A percentile compares a stretch with the other conserved stretches of the same genome.
Conservation (phyloP, 306 rosid species). For the Elaeagnus macrophylla region DNA sequence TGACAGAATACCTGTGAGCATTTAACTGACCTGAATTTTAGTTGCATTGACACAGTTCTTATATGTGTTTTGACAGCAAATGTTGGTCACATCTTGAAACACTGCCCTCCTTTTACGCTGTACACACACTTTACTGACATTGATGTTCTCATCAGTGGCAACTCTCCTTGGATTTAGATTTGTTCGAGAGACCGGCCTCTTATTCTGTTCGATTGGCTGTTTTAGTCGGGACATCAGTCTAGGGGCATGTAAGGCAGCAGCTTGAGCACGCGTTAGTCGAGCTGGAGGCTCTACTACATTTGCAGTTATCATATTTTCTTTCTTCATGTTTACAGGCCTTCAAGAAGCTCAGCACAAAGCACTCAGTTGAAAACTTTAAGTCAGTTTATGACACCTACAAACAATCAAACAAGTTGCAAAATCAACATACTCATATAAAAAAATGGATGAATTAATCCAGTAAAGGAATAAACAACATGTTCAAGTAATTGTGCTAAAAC, state of each 20-base stretch:
- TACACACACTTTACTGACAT: constrained; percentile 25
- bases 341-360: no score
- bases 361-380: no score
- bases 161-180: constrained; percentile 37
- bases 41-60: constrained; percentile 37
- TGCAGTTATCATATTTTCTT: constrained; percentile 29
- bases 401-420: constrained; percentile 6
- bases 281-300: constrained; percentile 37
- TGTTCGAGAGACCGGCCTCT: constrained; percentile 29
- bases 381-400: constrained; percentile 25
- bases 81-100: constrained; percentile 64
- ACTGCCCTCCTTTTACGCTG: constrained; percentile 54
- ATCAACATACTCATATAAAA: neutral
- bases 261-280: constrained; percentile 67
- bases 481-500: no score
- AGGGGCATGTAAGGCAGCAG: constrained; percentile 46
- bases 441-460: neutral
- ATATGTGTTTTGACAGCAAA: constrained; percentile 39
- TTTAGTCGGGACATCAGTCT: constrained; percentile 46
- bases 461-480: no score
- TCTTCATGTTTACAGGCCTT: constrained; percentile 58
- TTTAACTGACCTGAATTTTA: constrained; percentile 47
- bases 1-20: neutral
- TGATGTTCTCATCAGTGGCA: constrained; percentile 22
- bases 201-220: constrained; percentile 24